Evolutionary conservation across 108 stramenopile species (phyloP), one percentile per base, ranked within the genome.

Genomic region (Discostella stelligeroides): DNA sequence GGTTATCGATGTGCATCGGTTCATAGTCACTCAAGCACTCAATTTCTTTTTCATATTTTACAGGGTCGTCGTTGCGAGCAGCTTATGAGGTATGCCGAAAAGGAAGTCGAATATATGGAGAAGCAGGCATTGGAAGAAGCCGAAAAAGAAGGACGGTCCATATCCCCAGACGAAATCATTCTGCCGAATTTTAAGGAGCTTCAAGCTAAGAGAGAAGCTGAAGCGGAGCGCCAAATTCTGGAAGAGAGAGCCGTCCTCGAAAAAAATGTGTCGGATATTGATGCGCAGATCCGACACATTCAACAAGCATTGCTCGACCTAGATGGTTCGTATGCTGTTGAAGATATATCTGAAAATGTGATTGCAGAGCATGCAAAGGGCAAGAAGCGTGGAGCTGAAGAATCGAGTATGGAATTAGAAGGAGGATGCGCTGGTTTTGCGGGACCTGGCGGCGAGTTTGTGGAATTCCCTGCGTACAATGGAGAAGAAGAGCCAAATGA

Each of bases 21-120:
- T 28, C 27, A n/a, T n/a, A n/a, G n/a, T n/a, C n/a, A n/a, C n/a
- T n/a, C n/a, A n/a, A n/a, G n/a, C n/a, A n/a, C 53, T 28, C 5
- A 29, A 5, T 4, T 27, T 30, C 24, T 4, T 39, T 8, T 28
- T 54, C 53, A 7, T 14, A 45, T 45, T 91, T 14, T 73, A 84
- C 6, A 88, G 86, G 89, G 88, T 25, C 79, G 88, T 23, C 72
- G 94, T 53, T 95, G 94, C 53, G 94, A 95, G 63, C 85, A 88
- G 41, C 72, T 95, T 50, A 92, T 92, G 91, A 84, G 86, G 72
- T 86, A 88, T 14, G 88, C 94, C 0, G 84, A 90, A 62, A 89
- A 89, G 69, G 94, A 95, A 65, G 86, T 95, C 20, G 94, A 92
- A 66, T 70, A 73, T 0, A 80, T 92, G 53, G 89, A 89, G 66